These are phyloP conservation scores for Chalaropsis ovoidea DNA, from an alignment of 2,329 filamentous ascomycete genomes.

Conservation along the genomic window DNA sequence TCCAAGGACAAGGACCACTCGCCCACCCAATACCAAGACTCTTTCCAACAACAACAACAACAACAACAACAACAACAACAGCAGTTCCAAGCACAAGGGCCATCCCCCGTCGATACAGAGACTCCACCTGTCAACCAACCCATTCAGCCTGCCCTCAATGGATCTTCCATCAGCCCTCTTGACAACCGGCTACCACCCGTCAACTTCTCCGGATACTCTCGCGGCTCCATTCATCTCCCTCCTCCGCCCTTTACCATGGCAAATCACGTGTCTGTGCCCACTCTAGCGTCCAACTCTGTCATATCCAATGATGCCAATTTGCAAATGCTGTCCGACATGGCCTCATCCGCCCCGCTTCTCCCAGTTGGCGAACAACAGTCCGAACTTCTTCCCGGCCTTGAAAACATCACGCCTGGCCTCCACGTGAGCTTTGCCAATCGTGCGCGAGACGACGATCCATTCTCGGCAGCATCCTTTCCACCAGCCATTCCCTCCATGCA, in stretches of 20 bases:
- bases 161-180: slow-evolving; percentile 15
- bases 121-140: slow-evolving; percentile 6
- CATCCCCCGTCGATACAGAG: not conserved
- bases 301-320: slow-evolving; percentile 17
- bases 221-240: slow-evolving; percentile 6
- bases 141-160: slow-evolving; percentile 10
- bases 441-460: slow-evolving; percentile 3
- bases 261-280: slow-evolving; percentile 13
- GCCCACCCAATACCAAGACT: slow-evolving; percentile 7
- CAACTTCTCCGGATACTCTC: slow-evolving; percentile 4
- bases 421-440: slow-evolving; percentile 11
- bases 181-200: slow-evolving; percentile 8
- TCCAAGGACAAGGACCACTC: slow-evolving; percentile 11
- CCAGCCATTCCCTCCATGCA: slow-evolving; percentile 30
- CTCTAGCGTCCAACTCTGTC: slow-evolving; percentile 9
- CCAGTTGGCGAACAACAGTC: slow-evolving; percentile 13
- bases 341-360: slow-evolving; percentile 15
- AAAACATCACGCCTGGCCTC: slow-evolving; percentile 13
- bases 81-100: slow-evolving; percentile 4
- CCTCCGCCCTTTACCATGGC: slow-evolving; percentile 20
- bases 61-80: slow-evolving; percentile 11
- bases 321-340: slow-evolving; percentile 20
- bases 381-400: slow-evolving; percentile 14
- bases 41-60: slow-evolving; percentile 6
- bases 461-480: slow-evolving; percentile 12